Evolutionary conservation across 106 monocot genomes (phyloP).

Genomic region (Iris macrosiphon): DNA sequence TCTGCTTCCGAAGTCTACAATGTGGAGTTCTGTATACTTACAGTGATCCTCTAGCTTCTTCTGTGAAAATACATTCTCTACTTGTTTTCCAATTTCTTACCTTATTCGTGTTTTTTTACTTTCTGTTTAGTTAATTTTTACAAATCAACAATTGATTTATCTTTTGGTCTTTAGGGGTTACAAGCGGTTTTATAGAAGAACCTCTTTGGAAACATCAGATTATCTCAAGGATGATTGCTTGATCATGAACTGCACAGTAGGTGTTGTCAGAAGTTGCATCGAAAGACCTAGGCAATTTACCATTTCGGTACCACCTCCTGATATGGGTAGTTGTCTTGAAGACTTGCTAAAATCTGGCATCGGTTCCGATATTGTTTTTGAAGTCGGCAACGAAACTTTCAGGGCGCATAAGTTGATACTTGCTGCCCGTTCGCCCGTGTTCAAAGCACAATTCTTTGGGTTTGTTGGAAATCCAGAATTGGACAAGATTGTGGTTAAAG

Average conservation of each 20-base stretch:
- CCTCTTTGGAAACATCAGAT: slow-evolving; percentile 33
- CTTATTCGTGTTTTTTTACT: neutral
- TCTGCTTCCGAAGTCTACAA: too few species aligned
- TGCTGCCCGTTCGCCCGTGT: slow-evolving; percentile 39
- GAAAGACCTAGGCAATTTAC: slow-evolving; percentile 15
- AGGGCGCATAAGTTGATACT: slow-evolving; percentile 31
- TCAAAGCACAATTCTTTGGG: slow-evolving; percentile 40
- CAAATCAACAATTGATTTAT: neutral
- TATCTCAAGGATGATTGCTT: slow-evolving; percentile 31
- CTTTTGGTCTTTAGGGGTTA: slow-evolving; percentile 21
- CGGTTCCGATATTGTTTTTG: slow-evolving; percentile 25
- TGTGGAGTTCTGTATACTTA: too few species aligned
- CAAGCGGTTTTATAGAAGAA: slow-evolving; percentile 34
- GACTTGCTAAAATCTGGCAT: slow-evolving; percentile 17
- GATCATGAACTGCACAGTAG: slow-evolving; percentile 32
- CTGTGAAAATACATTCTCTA: too few species aligned
- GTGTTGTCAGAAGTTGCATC: slow-evolving; percentile 32
- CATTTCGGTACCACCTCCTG: slow-evolving; percentile 24
- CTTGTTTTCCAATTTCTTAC: too few species aligned
- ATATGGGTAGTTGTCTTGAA: slow-evolving; percentile 23
- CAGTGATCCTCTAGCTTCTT: too few species aligned
- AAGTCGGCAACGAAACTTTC: slow-evolving; percentile 25
- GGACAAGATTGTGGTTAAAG: slow-evolving; percentile 26
- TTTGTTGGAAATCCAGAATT: slow-evolving; percentile 24
- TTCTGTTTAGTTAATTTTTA: neutral